Conservation (phyloP, 129 eudicot genomes). For the Flaveria brownii region DNA sequence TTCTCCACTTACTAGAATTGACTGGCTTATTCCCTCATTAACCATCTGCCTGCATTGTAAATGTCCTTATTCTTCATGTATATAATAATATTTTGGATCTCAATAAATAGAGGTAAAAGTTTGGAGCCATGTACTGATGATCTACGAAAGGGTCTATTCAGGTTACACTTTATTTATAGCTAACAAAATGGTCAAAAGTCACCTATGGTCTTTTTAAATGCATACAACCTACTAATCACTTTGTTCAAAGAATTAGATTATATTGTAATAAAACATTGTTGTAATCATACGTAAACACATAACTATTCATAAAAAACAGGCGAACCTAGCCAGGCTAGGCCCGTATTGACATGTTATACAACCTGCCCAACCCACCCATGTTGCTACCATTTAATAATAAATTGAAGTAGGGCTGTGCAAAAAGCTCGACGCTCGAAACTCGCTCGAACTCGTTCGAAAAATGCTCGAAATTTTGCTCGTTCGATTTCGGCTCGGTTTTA, state of each 20-base stretch:
- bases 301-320: neutral
- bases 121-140: neutral
- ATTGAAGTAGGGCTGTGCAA: conserved; percentile 13
- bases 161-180: neutral
- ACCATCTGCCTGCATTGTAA: conserved; percentile 77
- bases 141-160: neutral
- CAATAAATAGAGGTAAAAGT: neutral
- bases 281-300: neutral
- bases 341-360: neutral
- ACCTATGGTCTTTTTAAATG: neutral
- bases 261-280: neutral
- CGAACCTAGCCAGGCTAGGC: neutral
- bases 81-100: conserved; percentile 3
- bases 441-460: too few relatives aligned
- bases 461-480: too few relatives aligned
- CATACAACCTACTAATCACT: neutral
- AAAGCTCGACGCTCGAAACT: too few relatives aligned
- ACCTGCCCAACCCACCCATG: neutral
- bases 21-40: conserved; percentile 71
- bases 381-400: neutral
- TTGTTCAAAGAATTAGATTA: neutral
- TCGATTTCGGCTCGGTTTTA: too few relatives aligned
- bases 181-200: neutral
- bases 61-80: conserved; percentile 23
- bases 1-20: conserved; percentile 95